phyloP scores from a whole-genome alignment of 73 alveolate species.

The Paramecium sonneborni region DNA sequence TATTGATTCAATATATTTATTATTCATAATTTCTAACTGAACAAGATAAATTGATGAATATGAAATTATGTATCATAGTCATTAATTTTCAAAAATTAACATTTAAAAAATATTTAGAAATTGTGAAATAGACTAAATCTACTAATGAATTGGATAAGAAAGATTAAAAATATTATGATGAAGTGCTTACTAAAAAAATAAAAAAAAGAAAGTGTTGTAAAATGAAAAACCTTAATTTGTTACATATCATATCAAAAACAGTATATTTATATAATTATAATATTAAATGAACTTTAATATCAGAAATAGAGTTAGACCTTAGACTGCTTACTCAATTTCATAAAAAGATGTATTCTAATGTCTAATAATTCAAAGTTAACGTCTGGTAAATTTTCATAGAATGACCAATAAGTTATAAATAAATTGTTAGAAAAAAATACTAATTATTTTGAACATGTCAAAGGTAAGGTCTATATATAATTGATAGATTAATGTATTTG shows the following conservation, averaged over 20 bases:
- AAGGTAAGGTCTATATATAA: neutral
- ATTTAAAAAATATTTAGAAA: slow-evolving; percentile 60
- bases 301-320: neutral
- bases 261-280: neutral
- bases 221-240: neutral
- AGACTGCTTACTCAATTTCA: neutral
- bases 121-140: slow-evolving; percentile 17
- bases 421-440: slow-evolving; percentile 31
- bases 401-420: neutral
- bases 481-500: slow-evolving; percentile 18
- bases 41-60: slow-evolving; percentile 32
- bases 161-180: slow-evolving; percentile 21
- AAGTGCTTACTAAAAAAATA: neutral
- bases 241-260: neutral
- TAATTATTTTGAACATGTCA: neutral
- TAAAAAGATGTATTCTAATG: neutral
- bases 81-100: slow-evolving; percentile 63
- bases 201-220: neutral
- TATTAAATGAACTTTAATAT: neutral
- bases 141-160: slow-evolving; percentile 58
- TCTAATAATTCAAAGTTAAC: neutral
- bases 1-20: neutral
- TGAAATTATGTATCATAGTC: slow-evolving; percentile 60
- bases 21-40: slow-evolving; percentile 1
- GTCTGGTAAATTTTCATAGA: slow-evolving; percentile 12